Conservation (phyloP, 1,284 basidiomycete species). For the Pascua guehoae region DNA sequence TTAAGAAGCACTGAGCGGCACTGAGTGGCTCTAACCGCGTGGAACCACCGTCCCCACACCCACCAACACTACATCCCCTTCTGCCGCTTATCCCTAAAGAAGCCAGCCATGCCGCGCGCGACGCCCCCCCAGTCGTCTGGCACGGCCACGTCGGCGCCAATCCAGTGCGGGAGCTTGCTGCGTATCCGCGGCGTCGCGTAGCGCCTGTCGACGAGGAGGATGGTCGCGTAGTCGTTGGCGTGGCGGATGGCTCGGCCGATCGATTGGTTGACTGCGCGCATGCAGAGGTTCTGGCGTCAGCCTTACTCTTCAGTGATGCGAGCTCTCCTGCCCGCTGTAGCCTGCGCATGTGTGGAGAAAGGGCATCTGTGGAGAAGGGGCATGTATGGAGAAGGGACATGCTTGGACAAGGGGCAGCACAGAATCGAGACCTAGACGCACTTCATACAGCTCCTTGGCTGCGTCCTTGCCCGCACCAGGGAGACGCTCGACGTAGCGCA, state of each 20-base stretch:
- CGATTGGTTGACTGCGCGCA: slow-evolving; percentile 95
- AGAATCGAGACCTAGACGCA: slow-evolving; percentile 12
- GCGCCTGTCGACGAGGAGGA: slow-evolving; percentile 75
- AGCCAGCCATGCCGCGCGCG: slow-evolving; percentile 65
- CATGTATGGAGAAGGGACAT: too few species aligned
- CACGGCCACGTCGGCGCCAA: slow-evolving; percentile 62
- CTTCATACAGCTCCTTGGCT: slow-evolving; percentile 74
- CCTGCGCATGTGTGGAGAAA: too few species aligned
- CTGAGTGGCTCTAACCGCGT: too few species aligned
- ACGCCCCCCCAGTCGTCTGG: slow-evolving; percentile 70
- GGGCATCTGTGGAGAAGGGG: too few species aligned
- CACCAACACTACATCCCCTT: too few species aligned
- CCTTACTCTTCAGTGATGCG: not conserved
- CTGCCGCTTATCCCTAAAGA: slow-evolving; percentile 56
- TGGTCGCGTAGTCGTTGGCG: slow-evolving; percentile 75
- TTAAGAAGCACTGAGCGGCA: too few species aligned
- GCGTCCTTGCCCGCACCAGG: slow-evolving; percentile 62
- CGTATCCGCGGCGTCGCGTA: slow-evolving; percentile 66
- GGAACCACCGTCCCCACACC: too few species aligned
- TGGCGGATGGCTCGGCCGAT: slow-evolving; percentile 92
- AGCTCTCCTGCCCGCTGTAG: not conserved
- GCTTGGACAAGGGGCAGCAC: not conserved
- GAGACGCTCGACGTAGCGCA: slow-evolving; percentile 68
- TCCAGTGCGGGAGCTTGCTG: slow-evolving; percentile 81
- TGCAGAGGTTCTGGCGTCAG: slow-evolving; percentile 69